Percentiles rank a stretch among this genome's conserved stretches.
Evolutionary conservation across 2,329 filamentous ascomycete species (phyloP).

Genomic region (Fusarium hostae): DNA sequence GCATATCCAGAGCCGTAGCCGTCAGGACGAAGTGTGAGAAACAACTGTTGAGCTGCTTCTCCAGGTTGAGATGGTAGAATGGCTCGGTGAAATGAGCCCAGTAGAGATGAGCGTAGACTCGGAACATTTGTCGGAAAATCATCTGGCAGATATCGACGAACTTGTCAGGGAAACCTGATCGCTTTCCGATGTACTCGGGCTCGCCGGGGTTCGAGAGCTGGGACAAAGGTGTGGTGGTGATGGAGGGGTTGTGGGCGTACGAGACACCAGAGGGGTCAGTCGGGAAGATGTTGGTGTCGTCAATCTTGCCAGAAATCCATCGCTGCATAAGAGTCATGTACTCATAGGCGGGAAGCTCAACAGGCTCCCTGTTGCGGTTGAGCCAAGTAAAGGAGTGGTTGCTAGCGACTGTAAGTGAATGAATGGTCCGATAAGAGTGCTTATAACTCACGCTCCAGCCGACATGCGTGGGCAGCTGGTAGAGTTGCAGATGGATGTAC

Average conservation of each 20-base stretch:
- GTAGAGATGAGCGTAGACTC: constrained; percentile 97
- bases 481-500: constrained; percentile 83
- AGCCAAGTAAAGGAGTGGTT: constrained; percentile 98
- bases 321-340: constrained; percentile 97
- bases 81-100: constrained; percentile 92
- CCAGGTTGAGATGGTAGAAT: constrained; percentile 83
- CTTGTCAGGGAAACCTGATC: constrained; percentile 89
- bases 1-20: constrained; percentile 82
- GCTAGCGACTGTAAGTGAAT: constrained; percentile 50
- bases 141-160: constrained; percentile 92
- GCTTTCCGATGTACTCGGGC: constrained; percentile 85
- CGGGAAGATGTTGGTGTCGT: constrained; percentile 89
- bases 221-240: constrained; percentile 69
- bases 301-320: constrained; percentile 96
- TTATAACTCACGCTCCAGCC: constrained; percentile 80
- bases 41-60: constrained; percentile 86
- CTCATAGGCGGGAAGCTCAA: constrained; percentile 90
- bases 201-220: constrained; percentile 71
- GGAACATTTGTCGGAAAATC: constrained; percentile 98
- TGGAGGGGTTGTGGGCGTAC: constrained; percentile 70
- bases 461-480: constrained; percentile 92
- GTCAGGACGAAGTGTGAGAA: constrained; percentile 88
- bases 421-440: not conserved
- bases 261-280: constrained; percentile 81
- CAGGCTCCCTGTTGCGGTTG: constrained; percentile 85